phyloP scores from a whole-genome alignment of 139 green algal species.

The Tetraselmis striata region DNA sequence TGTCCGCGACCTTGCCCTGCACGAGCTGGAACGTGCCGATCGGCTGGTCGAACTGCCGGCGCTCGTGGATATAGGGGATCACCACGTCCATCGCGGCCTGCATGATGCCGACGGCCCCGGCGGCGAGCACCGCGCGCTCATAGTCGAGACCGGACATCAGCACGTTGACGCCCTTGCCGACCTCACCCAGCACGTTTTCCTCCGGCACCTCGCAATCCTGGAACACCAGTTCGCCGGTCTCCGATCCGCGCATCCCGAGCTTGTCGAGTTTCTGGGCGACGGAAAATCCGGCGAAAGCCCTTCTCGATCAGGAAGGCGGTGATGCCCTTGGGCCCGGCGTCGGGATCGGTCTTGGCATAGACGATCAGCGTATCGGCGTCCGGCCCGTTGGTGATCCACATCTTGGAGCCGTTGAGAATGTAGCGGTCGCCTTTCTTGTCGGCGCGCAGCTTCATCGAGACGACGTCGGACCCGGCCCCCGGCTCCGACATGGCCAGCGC shows the following conservation, averaged over 20 bases:
- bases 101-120: no score
- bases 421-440: conserved; percentile 39
- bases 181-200: conserved; percentile 80
- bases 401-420: conserved; percentile 87
- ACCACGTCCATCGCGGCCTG: conserved; percentile 68
- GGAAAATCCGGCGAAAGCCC: conserved; percentile 53
- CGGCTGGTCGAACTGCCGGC: conserved; percentile 77
- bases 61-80: conserved; percentile 73
- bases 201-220: conserved; percentile 78
- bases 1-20: conserved; percentile 91
- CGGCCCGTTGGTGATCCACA: conserved; percentile 83
- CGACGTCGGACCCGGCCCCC: conserved; percentile 75
- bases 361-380: no score
- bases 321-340: conserved; percentile 70
- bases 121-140: conserved; percentile 84
- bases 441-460: conserved; percentile 71
- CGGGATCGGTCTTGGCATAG: conserved; percentile 83
- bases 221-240: conserved; percentile 94
- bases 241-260: conserved; percentile 85
- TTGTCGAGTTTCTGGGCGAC: conserved; percentile 91
- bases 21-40: conserved; percentile 89
- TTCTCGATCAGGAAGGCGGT: conserved; percentile 92
- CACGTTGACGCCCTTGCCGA: conserved; percentile 74
- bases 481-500: conserved; percentile 87
- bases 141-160: conserved; percentile 87